Percentiles rank a stretch among this genome's conserved stretches.
Evolutionary conservation across 495 filamentous ascomycete species (phyloP).

Genomic region (Chaetomium cochliodes): DNA sequence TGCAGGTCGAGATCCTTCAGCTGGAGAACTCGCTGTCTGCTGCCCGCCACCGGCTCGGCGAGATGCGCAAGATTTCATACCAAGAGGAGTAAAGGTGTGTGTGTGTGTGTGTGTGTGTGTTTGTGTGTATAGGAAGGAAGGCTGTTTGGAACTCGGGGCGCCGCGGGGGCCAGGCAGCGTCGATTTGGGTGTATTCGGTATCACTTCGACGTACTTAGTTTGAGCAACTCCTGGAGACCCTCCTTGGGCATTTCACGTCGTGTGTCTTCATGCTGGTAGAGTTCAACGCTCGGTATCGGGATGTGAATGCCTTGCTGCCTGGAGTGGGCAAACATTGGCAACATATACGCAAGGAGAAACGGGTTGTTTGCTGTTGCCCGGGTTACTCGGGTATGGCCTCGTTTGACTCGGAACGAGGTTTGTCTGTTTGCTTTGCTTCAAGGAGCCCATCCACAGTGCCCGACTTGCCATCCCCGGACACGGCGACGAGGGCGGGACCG

Average conservation of each 20-base stretch:
- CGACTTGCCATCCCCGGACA: background rate
- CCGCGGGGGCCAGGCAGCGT: background rate
- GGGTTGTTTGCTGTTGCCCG: background rate
- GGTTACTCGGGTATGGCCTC: too few species aligned
- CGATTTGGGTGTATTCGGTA: background rate
- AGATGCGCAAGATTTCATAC: constrained; percentile 99
- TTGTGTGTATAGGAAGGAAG: background rate
- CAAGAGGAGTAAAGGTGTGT: constrained; percentile 61
- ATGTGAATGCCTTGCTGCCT: background rate
- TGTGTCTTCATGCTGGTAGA: background rate
- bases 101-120: background rate
- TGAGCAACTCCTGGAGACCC: constrained; percentile 2
- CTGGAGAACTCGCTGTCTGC: constrained; percentile 83
- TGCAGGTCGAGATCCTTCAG: constrained; percentile 92
- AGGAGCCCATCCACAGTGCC: background rate
- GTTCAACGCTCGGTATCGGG: background rate
- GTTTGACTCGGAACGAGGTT: too few species aligned
- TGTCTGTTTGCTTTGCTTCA: background rate
- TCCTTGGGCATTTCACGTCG: background rate
- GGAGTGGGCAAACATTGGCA: constrained; percentile 1
- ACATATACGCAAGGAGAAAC: background rate
- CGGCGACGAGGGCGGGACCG: background rate
- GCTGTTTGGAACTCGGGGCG: background rate
- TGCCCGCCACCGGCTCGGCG: constrained; percentile 80
- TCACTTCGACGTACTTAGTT: constrained; percentile 13